Percentiles rank a stretch among this genome's conserved stretches.
These are phyloP conservation scores for Mesotaenium endlicherianum DNA, from an alignment of 139 green algal species.

Conservation along the genomic window DNA sequence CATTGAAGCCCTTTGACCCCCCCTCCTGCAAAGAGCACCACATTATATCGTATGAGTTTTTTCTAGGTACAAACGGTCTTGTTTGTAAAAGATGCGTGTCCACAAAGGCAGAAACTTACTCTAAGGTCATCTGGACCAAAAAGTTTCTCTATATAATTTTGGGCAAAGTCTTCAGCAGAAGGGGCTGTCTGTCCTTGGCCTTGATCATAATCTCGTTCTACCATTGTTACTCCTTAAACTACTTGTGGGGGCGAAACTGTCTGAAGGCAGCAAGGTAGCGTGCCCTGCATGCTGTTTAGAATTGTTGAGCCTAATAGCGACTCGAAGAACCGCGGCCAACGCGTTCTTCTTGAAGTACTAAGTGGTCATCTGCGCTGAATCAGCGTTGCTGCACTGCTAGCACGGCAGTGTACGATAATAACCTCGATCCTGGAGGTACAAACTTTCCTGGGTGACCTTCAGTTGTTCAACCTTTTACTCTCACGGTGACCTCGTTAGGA, in stretches of 20 bases:
- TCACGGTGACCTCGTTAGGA: too few relatives aligned
- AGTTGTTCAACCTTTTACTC: too few relatives aligned
- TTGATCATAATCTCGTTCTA: too few relatives aligned
- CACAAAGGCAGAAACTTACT: neutral
- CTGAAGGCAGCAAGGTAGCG: neutral
- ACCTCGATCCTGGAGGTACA: too few relatives aligned
- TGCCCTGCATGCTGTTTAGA: neutral
- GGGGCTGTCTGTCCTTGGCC: too few relatives aligned
- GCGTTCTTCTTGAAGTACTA: neutral
- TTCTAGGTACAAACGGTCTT: neutral
- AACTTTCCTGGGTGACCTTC: too few relatives aligned
- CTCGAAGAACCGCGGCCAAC: neutral
- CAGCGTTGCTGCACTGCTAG: too few relatives aligned
- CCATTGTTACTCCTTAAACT: neutral
- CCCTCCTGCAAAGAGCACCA: too few relatives aligned
- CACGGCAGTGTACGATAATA: too few relatives aligned
- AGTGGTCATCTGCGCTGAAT: too few relatives aligned
- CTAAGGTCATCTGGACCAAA: neutral
- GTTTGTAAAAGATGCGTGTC: neutral
- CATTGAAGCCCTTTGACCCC: too few relatives aligned
- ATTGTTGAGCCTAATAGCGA: neutral
- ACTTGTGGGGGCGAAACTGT: neutral
- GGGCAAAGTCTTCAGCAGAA: neutral
- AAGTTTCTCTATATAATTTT: neutral
- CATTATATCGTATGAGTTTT: too few relatives aligned